Conservation (phyloP, 805 yeast species). For the Myxozyma kluyveri region DNA sequence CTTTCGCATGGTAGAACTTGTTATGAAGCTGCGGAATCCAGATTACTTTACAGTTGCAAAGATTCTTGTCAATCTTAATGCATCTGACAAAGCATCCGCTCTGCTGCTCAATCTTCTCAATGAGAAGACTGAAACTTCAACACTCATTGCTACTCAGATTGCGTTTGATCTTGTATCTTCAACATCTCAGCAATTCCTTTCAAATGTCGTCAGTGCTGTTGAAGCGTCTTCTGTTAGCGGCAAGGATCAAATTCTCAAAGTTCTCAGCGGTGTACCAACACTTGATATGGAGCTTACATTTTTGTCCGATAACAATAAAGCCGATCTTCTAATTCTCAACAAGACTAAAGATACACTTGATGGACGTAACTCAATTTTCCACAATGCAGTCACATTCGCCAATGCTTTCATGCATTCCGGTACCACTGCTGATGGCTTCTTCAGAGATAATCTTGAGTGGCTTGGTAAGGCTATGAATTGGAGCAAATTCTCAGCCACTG, state of each 20-base stretch:
- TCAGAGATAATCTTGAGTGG: constrained; percentile 91
- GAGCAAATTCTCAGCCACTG: constrained; percentile 97
- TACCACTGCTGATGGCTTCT: constrained; percentile 90
- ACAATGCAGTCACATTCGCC: constrained; percentile 90
- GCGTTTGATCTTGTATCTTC: constrained; percentile 92
- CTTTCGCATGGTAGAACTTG: constrained; percentile 57
- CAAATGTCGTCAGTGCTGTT: constrained; percentile 43
- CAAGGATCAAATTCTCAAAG: constrained; percentile 50
- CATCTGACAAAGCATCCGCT: constrained; percentile 62
- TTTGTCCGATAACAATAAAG: constrained; percentile 77
- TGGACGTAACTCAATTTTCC: constrained; percentile 90
- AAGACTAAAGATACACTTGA: constrained; percentile 79
- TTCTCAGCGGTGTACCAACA: constrained; percentile 88
- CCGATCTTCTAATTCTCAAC: constrained; percentile 77
- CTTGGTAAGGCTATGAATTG: constrained; percentile 95
- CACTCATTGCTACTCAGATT: constrained; percentile 77
- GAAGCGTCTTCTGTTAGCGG: constrained; percentile 35
- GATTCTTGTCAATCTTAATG: constrained; percentile 84
- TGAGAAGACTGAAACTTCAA: constrained; percentile 43
- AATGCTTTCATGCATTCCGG: constrained; percentile 96
- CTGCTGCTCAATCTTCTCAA: constrained; percentile 61
- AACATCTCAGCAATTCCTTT: constrained; percentile 85
- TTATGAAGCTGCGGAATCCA: constrained; percentile 57
- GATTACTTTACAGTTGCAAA: constrained; percentile 84
- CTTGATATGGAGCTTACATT: constrained; percentile 91